Evolutionary conservation across 352 stramenopile species (phyloP).

Genomic region (Lagenidium sp.): DNA sequence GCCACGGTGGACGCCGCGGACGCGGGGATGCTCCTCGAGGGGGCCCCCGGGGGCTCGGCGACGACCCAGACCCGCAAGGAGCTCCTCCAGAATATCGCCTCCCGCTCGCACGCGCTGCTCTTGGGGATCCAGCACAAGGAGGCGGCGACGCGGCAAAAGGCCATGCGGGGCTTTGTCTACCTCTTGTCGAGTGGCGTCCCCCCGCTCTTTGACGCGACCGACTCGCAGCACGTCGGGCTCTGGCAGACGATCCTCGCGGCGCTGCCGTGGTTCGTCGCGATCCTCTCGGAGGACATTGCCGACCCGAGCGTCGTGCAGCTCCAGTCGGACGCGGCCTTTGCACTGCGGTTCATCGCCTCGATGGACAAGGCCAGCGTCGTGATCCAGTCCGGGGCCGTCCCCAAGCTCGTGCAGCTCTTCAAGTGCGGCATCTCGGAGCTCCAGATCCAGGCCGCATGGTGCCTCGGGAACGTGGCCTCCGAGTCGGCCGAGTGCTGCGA

Average conservation of each 20-base stretch:
- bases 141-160: conserved; percentile 60
- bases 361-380: conserved; percentile 80
- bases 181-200: conserved; percentile 79
- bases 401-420: conserved; percentile 77
- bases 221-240: conserved; percentile 75
- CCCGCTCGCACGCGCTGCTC: conserved; percentile 67
- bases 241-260: conserved; percentile 78
- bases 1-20: conserved; percentile 11
- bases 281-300: conserved; percentile 58
- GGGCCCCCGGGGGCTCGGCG: background rate
- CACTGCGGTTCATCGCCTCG: conserved; percentile 80
- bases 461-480: conserved; percentile 78
- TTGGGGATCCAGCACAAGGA: conserved; percentile 80
- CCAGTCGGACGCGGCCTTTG: conserved; percentile 82
- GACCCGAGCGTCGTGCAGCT: conserved; percentile 60
- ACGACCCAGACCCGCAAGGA: conserved; percentile 47
- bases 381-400: conserved; percentile 61
- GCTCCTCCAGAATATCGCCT: conserved; percentile 71
- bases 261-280: conserved; percentile 69
- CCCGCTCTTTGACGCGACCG: conserved; percentile 71
- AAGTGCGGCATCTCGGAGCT: conserved; percentile 82
- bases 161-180: conserved; percentile 83
- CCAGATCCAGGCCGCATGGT: conserved; percentile 84
- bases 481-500: conserved; percentile 66
- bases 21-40: background rate